These are phyloP conservation scores for Paspalum vaginatum DNA, from an alignment of 176 grass and related monocot species.

Conservation along the genomic window DNA sequence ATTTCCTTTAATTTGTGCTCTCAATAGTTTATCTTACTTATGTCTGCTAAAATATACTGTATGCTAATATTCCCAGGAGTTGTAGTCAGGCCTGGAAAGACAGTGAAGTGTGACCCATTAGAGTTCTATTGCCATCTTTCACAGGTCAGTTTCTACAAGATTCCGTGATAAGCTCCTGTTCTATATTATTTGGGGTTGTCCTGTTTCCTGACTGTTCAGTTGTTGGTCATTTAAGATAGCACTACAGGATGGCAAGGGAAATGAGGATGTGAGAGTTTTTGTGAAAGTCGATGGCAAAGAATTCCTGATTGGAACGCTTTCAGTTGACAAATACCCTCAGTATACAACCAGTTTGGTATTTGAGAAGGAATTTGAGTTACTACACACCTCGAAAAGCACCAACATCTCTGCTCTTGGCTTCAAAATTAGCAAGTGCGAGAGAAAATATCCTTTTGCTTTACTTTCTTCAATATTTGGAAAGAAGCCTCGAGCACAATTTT, in stretches of 20 bases:
- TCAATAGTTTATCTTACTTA: conserved; percentile 17
- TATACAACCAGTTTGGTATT: conserved; percentile 63
- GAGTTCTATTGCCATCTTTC: conserved; percentile 32
- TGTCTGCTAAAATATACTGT: neutral
- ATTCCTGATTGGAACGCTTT: conserved; percentile 57
- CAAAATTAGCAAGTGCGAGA: conserved; percentile 16
- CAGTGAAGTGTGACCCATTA: conserved; percentile 43
- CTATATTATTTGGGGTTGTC: neutral
- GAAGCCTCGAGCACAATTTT: conserved; percentile 15
- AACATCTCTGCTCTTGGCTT: conserved; percentile 62
- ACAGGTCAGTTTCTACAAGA: conserved; percentile 17
- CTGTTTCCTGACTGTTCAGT: conserved; percentile 28
- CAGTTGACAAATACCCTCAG: conserved; percentile 53
- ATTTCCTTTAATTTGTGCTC: neutral
- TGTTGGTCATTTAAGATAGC: conserved; percentile 33
- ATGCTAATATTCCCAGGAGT: conserved; percentile 35
- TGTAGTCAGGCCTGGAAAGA: conserved; percentile 34
- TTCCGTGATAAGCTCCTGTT: neutral
- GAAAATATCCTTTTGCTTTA: conserved; percentile 50
- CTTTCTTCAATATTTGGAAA: conserved; percentile 12
- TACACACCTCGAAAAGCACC: conserved; percentile 60
- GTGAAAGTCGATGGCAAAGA: conserved; percentile 56
- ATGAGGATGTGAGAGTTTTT: conserved; percentile 57
- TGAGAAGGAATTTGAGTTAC: conserved; percentile 81
- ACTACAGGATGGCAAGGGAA: conserved; percentile 43